These are phyloP conservation scores for Botrytis squamosa DNA, from an alignment of 2,329 filamentous ascomycete species.

Conservation along the genomic window DNA sequence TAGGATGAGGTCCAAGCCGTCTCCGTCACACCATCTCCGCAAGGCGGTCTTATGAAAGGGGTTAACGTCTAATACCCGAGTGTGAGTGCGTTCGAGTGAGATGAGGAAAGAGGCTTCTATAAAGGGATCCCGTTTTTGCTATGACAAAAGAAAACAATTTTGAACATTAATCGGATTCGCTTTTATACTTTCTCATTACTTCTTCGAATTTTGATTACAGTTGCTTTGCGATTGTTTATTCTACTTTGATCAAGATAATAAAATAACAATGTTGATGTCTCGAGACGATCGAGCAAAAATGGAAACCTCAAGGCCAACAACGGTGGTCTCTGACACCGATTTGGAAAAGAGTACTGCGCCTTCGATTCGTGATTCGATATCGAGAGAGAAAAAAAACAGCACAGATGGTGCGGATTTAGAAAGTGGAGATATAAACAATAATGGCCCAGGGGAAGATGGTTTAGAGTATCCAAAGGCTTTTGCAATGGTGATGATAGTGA, in stretches of 20 bases:
- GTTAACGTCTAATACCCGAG: neutral
- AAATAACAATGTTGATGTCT: neutral
- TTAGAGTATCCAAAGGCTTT: slow-evolving; percentile 35
- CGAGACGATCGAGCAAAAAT: neutral
- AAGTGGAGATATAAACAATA: slow-evolving; percentile 7
- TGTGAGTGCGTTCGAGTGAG: neutral
- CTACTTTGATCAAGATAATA: neutral
- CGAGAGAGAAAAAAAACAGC: slow-evolving; percentile 29
- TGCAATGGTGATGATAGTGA: slow-evolving; percentile 44
- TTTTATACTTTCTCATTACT: neutral
- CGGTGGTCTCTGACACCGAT: slow-evolving; percentile 22
- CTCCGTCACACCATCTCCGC: neutral
- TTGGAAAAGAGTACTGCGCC: slow-evolving; percentile 26
- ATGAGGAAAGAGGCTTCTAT: neutral
- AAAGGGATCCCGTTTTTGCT: neutral
- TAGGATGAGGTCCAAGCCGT: neutral
- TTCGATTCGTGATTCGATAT: slow-evolving; percentile 26
- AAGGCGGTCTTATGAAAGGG: neutral
- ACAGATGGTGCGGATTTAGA: slow-evolving; percentile 18
- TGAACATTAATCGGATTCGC: neutral
- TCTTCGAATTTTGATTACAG: neutral
- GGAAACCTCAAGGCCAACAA: slow-evolving; percentile 3
- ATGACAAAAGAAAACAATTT: neutral
- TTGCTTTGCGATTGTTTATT: neutral
- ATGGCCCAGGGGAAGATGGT: slow-evolving; percentile 23